Evolutionary conservation across 345 rosid species (phyloP), one percentile per base, ranked within the genome.

Genomic region (Orychophragmus violaceus): DNA sequence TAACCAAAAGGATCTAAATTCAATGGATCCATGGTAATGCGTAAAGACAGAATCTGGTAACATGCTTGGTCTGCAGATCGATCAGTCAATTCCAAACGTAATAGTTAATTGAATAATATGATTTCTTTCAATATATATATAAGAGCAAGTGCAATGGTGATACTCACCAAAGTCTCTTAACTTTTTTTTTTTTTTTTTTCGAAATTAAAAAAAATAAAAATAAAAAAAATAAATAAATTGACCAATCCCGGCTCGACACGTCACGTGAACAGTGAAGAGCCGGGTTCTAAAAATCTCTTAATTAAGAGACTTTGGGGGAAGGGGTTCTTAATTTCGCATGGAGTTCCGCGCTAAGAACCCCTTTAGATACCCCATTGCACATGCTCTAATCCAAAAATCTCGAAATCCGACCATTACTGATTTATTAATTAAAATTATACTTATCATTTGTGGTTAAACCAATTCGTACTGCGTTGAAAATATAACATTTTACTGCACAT

Each of bases 1-100:
- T 66, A 42, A 41, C 56, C 8, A 66, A 32, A 59, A 44, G 68
- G 68, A 66, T 66, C 62, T 74, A 60, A 74, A 61, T 67, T 74
- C 77, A 74, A 33, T 60, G 72, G 56, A 72, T 53, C 62, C 62
- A 45, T 72, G 76, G 76, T 59, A 65, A 72, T 72, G 77, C 77
- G 77, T 66, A 53, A 72, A 66, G 62, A 28, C 55, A 23, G 67
- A 72, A 59, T 59, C 66, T 39, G 55, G 71, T 66, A 72, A 66
- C 71, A 72, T 66, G 77, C 77, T 59, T 66, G 70, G 77, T 59
- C 72, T 72, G 62, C 72, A 30, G 66, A 66, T 66, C 71, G 30
- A 58, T 50, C 77, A 67, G 72, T 74, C 77, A 66, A 66, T 30
- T 71, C 25, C 72, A 52, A 33, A 41, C 59, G 51, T 65, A 57